Conservation (phyloP, 805 yeast genomes). For the Monosporozyma servazzii region DNA sequence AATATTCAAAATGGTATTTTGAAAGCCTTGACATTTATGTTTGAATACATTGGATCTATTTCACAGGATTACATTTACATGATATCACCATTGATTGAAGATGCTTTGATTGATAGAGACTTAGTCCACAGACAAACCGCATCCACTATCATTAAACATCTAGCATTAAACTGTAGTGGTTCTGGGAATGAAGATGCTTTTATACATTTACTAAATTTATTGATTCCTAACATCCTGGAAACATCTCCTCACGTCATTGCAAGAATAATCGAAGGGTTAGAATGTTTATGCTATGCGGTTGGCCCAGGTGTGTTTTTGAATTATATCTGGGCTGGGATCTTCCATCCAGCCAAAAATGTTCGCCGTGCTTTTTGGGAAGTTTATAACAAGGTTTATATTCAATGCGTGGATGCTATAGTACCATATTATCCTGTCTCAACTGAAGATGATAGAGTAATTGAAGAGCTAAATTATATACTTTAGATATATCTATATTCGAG, state of each 20-base stretch:
- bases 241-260: constrained; percentile 91
- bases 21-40: constrained; percentile 82
- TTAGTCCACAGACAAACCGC: constrained; percentile 94
- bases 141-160: constrained; percentile 72
- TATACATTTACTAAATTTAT: constrained; percentile 67
- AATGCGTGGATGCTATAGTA: constrained; percentile 62
- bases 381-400: constrained; percentile 68
- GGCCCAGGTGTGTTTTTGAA: constrained; percentile 71
- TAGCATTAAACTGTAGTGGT: constrained; percentile 74
- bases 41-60: constrained; percentile 80
- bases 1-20: constrained; percentile 94
- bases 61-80: constrained; percentile 77
- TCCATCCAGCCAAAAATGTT: constrained; percentile 88
- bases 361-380: constrained; percentile 78
- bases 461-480: constrained; percentile 40
- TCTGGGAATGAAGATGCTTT: constrained; percentile 72
- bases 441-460: constrained; percentile 26
- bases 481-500: constrained; percentile 4
- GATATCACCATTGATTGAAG: constrained; percentile 69
- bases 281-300: constrained; percentile 56
- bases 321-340: constrained; percentile 80
- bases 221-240: constrained; percentile 85
- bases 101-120: constrained; percentile 85
- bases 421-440: constrained; percentile 71
- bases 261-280: constrained; percentile 73